Evolutionary conservation across 305 asterid genomes (phyloP), one percentile per base, ranked within the genome.

Genomic region (Rubia occidens): DNA sequence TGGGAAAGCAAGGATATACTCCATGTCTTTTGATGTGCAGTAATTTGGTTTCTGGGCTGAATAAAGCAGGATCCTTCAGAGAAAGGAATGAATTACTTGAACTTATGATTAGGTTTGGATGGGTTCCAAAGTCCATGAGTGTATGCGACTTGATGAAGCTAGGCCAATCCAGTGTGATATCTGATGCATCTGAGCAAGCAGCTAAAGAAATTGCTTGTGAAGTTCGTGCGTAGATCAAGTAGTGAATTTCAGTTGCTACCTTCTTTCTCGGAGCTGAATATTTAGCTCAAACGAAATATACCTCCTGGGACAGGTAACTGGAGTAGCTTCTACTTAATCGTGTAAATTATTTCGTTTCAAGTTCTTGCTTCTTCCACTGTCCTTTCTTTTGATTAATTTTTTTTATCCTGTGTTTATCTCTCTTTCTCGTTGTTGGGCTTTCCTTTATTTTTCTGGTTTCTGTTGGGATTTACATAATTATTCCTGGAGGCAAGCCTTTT

Each of bases 1-100:
- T 88, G 82, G 84, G 82, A 72, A 81, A 74, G 66, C 83, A 86
- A 71, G 94, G 90, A 66, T 86, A 83, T 79, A 81, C 61, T 63
- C 95, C 95, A 40, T 77, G 82, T 73, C 75, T 83, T 45, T 72
- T 83, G 63, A 81, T 86, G 15, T 90, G 95, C 73, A 71, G 91
- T 75, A 78, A 82, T 71, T 82, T 88, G 84, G 80, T 79, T n/a
- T 72, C 68, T 39, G 90, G 91, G 71, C 77, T 90, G 79, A 74
- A 84, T 64, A 85, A 80, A 78, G 79, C 85, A 9, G 96, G 95
- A 72, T 78, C 73, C 75, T 77, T 77, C 68, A 86, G 82, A 74
- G 84, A 81, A 70, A 47, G 82, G 68, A 81, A 77, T 71, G 72
- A 70, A 71, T 75, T 84, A 78, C 24, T 83, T 65, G 86, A 85